phyloP scores from a whole-genome alignment of 2,329 filamentous ascomycete genomes.

The Sporothrix luriei region DNA sequence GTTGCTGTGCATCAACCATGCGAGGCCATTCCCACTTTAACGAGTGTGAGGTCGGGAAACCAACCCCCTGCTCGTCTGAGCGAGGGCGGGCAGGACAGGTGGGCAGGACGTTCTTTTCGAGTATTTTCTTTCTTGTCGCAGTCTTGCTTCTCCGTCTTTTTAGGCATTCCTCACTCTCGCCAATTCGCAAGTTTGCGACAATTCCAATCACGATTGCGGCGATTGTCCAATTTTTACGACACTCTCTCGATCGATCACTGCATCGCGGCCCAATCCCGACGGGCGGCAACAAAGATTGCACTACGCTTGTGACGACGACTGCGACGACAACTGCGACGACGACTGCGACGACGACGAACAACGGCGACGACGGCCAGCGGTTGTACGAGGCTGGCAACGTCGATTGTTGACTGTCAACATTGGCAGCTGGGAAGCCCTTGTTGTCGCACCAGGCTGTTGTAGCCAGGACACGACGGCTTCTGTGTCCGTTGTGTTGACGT shows the following conservation, averaged over 20 bases:
- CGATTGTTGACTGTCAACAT: neutral
- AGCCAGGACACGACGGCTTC: neutral
- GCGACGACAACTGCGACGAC: neutral
- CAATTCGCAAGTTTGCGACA: neutral
- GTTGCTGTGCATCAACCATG: conserved; percentile 28
- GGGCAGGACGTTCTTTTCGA: neutral
- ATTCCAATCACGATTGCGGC: neutral
- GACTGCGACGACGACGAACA: neutral
- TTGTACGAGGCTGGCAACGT: neutral
- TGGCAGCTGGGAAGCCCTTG: neutral
- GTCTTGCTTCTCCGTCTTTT: neutral
- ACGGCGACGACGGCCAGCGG: neutral
- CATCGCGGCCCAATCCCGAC: conserved; percentile 10
- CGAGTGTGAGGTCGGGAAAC: neutral
- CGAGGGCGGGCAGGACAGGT: neutral
- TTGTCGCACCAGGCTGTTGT: neutral
- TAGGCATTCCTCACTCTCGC: neutral
- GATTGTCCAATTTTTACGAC: neutral
- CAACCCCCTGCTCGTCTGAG: conserved; percentile 1
- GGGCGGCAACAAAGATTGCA: neutral
- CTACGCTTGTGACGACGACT: neutral
- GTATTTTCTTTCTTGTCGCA: neutral
- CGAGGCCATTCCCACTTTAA: neutral
- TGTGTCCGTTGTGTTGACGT: neutral
- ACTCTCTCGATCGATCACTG: too few species aligned